Evolutionary conservation across 2,329 filamentous ascomycete genomes (phyloP).

Genomic region (Phyllosticta citribraziliensis): DNA sequence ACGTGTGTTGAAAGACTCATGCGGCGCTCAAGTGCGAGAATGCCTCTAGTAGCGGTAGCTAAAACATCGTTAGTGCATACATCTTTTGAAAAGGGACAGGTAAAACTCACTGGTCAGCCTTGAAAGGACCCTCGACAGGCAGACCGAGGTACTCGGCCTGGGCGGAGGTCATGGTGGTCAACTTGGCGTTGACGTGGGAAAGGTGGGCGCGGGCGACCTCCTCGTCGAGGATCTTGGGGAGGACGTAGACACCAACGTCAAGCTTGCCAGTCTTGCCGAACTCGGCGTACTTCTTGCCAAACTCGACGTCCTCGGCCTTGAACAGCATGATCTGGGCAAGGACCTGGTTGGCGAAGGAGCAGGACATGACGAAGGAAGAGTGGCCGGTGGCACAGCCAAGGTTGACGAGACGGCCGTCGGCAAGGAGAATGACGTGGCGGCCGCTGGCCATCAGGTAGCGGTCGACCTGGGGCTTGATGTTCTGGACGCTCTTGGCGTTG

Average conservation of each 20-base stretch:
- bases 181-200: conserved; percentile 86
- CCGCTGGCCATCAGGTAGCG: conserved; percentile 90
- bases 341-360: conserved; percentile 99
- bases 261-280: conserved; percentile 91
- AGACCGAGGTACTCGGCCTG: conserved; percentile 96
- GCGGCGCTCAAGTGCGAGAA: conserved; percentile 18
- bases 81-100: conserved; percentile 9
- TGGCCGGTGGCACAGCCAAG: conserved; percentile 97
- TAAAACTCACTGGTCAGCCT: conserved; percentile 71
- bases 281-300: conserved; percentile 89
- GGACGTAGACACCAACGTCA: conserved; percentile 83
- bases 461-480: conserved; percentile 99
- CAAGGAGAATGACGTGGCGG: conserved; percentile 95
- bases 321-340: conserved; percentile 97
- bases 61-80: conserved; percentile 20
- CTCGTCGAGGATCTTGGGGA: conserved; percentile 98
- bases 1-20: conserved; percentile 41
- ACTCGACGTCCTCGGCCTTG: conserved; percentile 82
- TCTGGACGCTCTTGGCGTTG: conserved; percentile 85
- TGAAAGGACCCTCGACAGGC: conserved; percentile 80
- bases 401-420: conserved; percentile 98
- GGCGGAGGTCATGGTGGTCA: conserved; percentile 71
- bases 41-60: conserved; percentile 26
- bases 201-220: conserved; percentile 94
- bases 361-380: conserved; percentile 99